Percentiles rank a stretch among this genome's conserved stretches.
Evolutionary conservation across 2,329 filamentous ascomycete species (phyloP).

Genomic region (Colletotrichum graminicola): DNA sequence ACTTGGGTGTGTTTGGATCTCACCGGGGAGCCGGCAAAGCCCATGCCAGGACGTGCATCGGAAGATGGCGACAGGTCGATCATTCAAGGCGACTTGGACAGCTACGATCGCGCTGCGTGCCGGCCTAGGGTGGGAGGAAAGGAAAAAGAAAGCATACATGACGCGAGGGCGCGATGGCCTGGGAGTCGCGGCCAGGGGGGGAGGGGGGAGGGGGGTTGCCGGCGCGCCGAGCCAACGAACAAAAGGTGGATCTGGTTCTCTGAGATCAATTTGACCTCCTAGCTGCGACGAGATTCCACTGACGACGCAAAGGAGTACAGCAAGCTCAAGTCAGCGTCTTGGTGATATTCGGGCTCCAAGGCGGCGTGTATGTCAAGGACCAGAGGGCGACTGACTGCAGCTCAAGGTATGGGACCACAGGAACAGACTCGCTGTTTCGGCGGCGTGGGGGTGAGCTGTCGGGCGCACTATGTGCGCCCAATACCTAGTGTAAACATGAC

Average conservation of each 20-base stretch:
- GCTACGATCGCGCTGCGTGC: constrained; percentile 22
- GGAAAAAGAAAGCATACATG: constrained; percentile 7
- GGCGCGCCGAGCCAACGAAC: background rate
- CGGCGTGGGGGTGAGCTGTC: constrained; percentile 4
- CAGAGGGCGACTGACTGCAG: background rate
- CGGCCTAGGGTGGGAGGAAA: background rate
- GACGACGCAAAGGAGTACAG: background rate
- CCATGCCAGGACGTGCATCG: constrained; percentile 32
- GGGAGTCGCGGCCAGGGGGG: background rate
- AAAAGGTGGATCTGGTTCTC: background rate
- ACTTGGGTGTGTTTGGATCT: background rate
- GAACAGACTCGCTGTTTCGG: constrained; percentile 5
- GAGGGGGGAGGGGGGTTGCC: background rate
- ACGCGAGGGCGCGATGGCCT: background rate
- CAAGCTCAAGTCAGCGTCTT: background rate
- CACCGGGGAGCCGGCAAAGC: constrained; percentile 5
- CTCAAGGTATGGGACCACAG: background rate
- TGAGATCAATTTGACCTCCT: background rate
- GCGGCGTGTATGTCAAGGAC: background rate
- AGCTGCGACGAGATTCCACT: background rate
- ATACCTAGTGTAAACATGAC: background rate
- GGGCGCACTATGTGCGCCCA: background rate
- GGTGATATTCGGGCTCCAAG: background rate
- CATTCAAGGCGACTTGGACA: background rate
- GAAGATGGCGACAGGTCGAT: constrained; percentile 34